phyloP scores from a whole-genome alignment of 306 rosid genomes.

The Vicia faba region DNA sequence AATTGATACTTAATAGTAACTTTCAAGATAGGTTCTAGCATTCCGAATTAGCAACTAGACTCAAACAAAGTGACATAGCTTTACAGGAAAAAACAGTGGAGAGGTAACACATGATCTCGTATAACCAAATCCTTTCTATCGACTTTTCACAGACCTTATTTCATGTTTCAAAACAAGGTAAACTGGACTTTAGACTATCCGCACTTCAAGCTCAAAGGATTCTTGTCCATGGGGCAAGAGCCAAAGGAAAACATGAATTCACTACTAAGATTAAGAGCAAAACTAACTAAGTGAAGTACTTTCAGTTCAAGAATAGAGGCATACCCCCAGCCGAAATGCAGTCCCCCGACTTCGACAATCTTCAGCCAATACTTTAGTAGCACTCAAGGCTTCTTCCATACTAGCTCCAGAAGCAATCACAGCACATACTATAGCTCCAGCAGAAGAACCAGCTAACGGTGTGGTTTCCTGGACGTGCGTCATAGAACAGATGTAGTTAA shows the following conservation, averaged over 20 bases:
- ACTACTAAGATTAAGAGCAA: background rate
- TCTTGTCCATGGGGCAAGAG: background rate
- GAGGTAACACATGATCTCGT: conserved; percentile 1
- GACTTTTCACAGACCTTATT: conserved; percentile 1
- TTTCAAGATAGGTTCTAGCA: background rate
- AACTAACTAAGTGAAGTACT: conserved; percentile 24
- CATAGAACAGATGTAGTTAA: background rate
- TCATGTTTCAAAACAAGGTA: background rate
- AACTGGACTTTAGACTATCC: background rate
- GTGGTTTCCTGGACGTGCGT: conserved; percentile 71
- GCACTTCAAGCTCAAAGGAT: conserved; percentile 3
- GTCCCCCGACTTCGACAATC: conserved; percentile 90
- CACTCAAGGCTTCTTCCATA: conserved; percentile 80
- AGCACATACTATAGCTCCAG: conserved; percentile 96
- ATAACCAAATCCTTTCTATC: conserved; percentile 4
- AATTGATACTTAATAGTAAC: conserved; percentile 12
- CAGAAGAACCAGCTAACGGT: conserved; percentile 97
- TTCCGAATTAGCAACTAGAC: background rate
- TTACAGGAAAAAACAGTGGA: background rate
- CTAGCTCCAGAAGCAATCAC: conserved; percentile 89
- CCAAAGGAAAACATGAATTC: background rate
- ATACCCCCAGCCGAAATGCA: conserved; percentile 95
- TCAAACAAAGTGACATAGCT: conserved; percentile 1
- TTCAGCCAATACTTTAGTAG: conserved; percentile 84
- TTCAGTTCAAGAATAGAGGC: conserved; percentile 15